Evolutionary conservation across 768 basidiomycete genomes (phyloP).

Genomic region (Tricholoma sp.): DNA sequence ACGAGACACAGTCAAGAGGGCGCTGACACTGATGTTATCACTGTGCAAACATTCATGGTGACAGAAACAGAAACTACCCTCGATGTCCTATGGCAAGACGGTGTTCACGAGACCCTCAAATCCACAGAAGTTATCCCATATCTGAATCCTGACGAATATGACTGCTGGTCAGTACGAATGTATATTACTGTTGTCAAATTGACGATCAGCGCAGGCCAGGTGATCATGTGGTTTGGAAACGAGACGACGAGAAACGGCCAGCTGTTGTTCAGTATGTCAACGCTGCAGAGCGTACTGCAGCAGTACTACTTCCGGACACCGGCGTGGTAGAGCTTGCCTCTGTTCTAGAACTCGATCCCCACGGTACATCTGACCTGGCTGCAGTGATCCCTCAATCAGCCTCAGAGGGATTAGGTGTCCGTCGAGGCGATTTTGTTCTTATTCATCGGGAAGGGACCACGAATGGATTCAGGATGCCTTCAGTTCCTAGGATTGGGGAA

Average conservation of each 20-base stretch:
- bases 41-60: conserved; percentile 57
- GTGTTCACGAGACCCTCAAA: conserved; percentile 53
- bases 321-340: conserved; percentile 62
- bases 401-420: conserved; percentile 69
- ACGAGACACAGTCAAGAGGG: conserved; percentile 58
- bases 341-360: conserved; percentile 84
- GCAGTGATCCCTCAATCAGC: conserved; percentile 33
- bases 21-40: conserved; percentile 39
- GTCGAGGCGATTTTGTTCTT: conserved; percentile 81
- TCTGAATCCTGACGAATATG: conserved; percentile 86
- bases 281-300: conserved; percentile 64
- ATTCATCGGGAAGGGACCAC: conserved; percentile 64
- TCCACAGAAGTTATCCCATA: conserved; percentile 75
- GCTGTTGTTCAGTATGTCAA: conserved; percentile 80
- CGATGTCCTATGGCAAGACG: conserved; percentile 86
- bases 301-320: conserved; percentile 53
- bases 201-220: conserved; percentile 62
- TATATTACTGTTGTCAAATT: conserved; percentile 3
- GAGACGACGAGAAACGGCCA: conserved; percentile 58
- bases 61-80: conserved; percentile 66
- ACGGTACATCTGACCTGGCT: conserved; percentile 57
- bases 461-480: conserved; percentile 66
- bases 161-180: conserved; percentile 63
- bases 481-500: conserved; percentile 83
- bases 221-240: conserved; percentile 82